These are phyloP conservation scores for Alisma plantagoaquatica DNA, from an alignment of 106 monocot species.

Conservation along the genomic window DNA sequence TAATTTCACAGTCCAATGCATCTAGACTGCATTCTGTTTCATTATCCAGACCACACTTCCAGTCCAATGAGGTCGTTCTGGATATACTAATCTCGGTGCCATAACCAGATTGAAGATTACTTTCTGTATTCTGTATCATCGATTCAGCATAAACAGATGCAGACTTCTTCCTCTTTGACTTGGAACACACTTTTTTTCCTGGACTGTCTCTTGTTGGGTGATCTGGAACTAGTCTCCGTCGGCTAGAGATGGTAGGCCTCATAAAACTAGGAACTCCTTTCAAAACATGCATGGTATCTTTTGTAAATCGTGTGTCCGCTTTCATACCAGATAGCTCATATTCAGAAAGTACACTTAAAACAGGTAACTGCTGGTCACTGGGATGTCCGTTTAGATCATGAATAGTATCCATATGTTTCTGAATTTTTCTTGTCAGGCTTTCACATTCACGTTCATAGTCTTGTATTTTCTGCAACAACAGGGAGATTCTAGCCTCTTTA, in stretches of 20 bases:
- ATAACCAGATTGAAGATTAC: not conserved
- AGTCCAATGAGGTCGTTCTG: too few species aligned
- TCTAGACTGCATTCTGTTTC: conserved; percentile 19
- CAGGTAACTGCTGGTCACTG: too few species aligned
- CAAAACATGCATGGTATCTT: not conserved
- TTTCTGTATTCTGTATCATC: not conserved
- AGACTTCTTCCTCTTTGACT: not conserved
- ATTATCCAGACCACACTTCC: too few species aligned
- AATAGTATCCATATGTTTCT: not conserved
- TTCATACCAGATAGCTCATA: too few species aligned
- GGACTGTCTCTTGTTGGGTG: not conserved
- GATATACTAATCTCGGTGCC: not conserved
- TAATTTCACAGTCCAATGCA: conserved; percentile 37
- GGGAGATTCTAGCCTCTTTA: not conserved
- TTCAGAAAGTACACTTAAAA: too few species aligned
- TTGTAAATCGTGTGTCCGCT: not conserved
- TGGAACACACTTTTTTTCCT: not conserved
- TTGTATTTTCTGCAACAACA: not conserved
- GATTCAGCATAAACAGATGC: conserved; percentile 1
- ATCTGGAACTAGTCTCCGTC: not conserved
- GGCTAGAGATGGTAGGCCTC: conserved; percentile 7
- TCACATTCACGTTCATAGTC: conserved; percentile 3
- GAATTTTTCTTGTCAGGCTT: not conserved
- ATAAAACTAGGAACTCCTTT: conserved; percentile 2
- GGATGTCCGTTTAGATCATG: too few species aligned